Percentiles rank a stretch among this genome's conserved stretches.
Evolutionary conservation across 495 filamentous ascomycete genomes (phyloP).

Genomic region (Xylaria intraflava): DNA sequence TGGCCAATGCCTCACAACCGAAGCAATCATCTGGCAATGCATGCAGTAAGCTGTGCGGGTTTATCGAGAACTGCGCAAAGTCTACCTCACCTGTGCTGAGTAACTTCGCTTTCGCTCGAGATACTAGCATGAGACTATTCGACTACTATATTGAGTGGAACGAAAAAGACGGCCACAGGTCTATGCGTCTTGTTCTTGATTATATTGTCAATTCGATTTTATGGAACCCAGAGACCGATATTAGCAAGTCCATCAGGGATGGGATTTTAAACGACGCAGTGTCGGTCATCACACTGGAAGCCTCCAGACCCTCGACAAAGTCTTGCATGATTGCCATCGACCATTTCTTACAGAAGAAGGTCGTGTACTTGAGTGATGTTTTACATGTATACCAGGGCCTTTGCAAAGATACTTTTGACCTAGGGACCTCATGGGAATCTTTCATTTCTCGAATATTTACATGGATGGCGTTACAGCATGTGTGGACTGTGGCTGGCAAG

Average conservation of each 20-base stretch:
- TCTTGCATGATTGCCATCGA: conserved; percentile 55
- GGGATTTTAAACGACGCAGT: conserved; percentile 38
- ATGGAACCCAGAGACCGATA: conserved; percentile 39
- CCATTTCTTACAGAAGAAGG: conserved; percentile 49
- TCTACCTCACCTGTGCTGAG: conserved; percentile 33
- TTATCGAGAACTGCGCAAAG: conserved; percentile 47
- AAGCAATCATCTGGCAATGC: conserved; percentile 38
- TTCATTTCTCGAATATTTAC: conserved; percentile 46
- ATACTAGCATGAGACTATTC: conserved; percentile 54
- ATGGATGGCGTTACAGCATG: conserved; percentile 57
- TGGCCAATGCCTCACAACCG: conserved; percentile 40
- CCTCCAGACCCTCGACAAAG: conserved; percentile 52
- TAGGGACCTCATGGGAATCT: conserved; percentile 30
- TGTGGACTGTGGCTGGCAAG: conserved; percentile 59
- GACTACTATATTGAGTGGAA: conserved; percentile 66
- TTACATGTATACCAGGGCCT: conserved; percentile 28
- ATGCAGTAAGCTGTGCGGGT: conserved; percentile 48
- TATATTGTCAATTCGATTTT: conserved; percentile 48
- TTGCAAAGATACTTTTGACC: conserved; percentile 18
- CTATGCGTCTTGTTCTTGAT: conserved; percentile 65
- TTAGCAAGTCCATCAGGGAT: conserved; percentile 28
- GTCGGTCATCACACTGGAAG: conserved; percentile 43
- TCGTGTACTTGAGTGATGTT: conserved; percentile 38
- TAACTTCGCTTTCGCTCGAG: conserved; percentile 43
- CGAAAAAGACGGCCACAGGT: conserved; percentile 65